phyloP scores from a whole-genome alignment of 2,329 filamentous ascomycete species.

The Scedosporium dehoogii region DNA sequence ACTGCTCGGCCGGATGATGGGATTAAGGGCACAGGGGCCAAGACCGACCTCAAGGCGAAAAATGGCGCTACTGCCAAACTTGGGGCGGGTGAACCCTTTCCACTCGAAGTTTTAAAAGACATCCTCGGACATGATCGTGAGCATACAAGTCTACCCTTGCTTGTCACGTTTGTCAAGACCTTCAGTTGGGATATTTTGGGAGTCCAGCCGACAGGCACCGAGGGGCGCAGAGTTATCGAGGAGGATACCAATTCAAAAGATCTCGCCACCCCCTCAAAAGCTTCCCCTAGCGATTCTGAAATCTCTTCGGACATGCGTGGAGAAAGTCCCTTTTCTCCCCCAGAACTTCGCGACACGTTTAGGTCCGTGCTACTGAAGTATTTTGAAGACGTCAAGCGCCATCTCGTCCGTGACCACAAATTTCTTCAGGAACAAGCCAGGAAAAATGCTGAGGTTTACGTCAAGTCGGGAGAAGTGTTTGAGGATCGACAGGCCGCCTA shows the following conservation, averaged over 20 bases:
- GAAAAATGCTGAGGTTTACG: constrained; percentile 94
- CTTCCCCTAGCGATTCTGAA: constrained; percentile 5
- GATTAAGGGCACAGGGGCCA: constrained; percentile 52
- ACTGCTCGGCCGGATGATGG: constrained; percentile 52
- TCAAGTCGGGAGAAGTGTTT: constrained; percentile 96
- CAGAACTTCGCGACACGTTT: constrained; percentile 77
- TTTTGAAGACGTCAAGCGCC: constrained; percentile 84
- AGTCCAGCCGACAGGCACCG: constrained; percentile 58
- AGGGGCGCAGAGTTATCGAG: constrained; percentile 75
- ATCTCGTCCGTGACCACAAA: constrained; percentile 86
- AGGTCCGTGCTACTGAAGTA: constrained; percentile 77
- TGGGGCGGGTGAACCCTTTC: constrained; percentile 78
- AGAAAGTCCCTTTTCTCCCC: constrained; percentile 64
- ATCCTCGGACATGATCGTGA: constrained; percentile 88
- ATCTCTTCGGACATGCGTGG: constrained; percentile 25
- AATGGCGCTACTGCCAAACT: constrained; percentile 45
- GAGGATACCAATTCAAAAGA: constrained; percentile 61
- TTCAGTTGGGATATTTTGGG: constrained; percentile 95
- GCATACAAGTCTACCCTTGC: constrained; percentile 79
- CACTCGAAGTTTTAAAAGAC: constrained; percentile 95
- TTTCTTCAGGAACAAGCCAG: constrained; percentile 76
- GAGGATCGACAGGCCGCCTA: constrained; percentile 94
- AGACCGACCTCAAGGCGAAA: constrained; percentile 51
- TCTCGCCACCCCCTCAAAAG: constrained; percentile 12
- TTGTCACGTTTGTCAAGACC: constrained; percentile 91